Conservation (phyloP, 1,284 basidiomycete genomes). For the Rhodotorula mucilaginosa region DNA sequence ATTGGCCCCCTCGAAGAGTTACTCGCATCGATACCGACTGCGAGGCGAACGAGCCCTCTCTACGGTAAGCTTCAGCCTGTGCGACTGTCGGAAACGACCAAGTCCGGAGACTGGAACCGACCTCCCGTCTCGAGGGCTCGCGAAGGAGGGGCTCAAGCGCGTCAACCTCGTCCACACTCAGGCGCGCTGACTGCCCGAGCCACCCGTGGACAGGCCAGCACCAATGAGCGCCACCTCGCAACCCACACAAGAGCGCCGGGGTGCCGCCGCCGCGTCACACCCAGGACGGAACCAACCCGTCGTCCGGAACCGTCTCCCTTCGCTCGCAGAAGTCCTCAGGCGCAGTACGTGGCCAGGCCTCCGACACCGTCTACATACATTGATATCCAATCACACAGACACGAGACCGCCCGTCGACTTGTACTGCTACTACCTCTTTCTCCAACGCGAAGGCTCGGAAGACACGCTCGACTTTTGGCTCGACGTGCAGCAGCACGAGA, state of each 20-base stretch:
- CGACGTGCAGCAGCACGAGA: slow-evolving; percentile 98
- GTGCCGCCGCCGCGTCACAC: background rate
- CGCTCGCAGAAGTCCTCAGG: slow-evolving; percentile 49
- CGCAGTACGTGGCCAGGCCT: slow-evolving; percentile 20
- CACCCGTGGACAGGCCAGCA: background rate
- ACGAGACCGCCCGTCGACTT: slow-evolving; percentile 93
- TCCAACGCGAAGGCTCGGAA: slow-evolving; percentile 89
- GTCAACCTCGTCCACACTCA: background rate
- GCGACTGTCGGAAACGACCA: too few species aligned
- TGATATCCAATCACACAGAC: slow-evolving; percentile 27
- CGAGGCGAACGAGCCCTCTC: too few species aligned
- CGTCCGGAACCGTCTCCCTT: slow-evolving; percentile 47
- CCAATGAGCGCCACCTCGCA: background rate
- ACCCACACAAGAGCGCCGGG: background rate
- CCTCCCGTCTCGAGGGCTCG: too few species aligned
- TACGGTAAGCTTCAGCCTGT: too few species aligned
- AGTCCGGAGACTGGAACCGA: too few species aligned
- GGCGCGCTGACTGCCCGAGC: background rate
- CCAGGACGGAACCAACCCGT: slow-evolving; percentile 9
- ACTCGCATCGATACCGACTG: too few species aligned
- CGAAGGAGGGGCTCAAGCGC: background rate
- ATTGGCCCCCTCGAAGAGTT: background rate
- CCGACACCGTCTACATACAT: background rate
- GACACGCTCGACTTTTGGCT: slow-evolving; percentile 98
- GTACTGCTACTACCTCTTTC: slow-evolving; percentile 92